Percentiles rank a stretch among this genome's conserved stretches.
phyloP scores from a whole-genome alignment of 805 yeast genomes.

The Metschnikowia peoriensis region DNA sequence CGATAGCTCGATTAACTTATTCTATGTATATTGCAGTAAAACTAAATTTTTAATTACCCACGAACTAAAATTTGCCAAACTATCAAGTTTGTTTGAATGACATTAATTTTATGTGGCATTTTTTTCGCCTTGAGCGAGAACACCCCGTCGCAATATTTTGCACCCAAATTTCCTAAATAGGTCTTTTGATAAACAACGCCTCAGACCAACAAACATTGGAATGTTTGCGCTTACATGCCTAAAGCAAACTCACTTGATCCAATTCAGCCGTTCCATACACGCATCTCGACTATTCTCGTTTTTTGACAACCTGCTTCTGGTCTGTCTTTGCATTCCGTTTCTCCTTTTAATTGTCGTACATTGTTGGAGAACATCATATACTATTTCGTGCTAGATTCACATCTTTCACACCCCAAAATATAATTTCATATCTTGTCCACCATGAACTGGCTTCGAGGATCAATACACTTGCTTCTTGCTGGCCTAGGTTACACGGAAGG shows the following conservation, averaged over 20 bases:
- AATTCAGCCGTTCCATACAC: not conserved
- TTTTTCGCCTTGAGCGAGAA: conserved; percentile 44
- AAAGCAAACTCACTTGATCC: not conserved
- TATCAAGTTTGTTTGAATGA: no score
- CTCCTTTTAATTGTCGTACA: not conserved
- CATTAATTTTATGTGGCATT: conserved; percentile 51
- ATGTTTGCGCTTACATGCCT: not conserved
- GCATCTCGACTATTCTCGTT: not conserved
- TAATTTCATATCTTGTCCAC: not conserved
- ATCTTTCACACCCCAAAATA: no score
- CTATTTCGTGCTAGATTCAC: no score
- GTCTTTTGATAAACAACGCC: conserved; percentile 10
- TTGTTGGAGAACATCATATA: not conserved
- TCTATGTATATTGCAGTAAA: no score
- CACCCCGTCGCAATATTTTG: conserved; percentile 21
- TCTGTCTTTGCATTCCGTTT: not conserved
- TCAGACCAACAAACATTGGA: not conserved
- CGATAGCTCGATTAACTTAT: no score
- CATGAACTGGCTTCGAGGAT: conserved; percentile 10
- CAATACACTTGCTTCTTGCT: conserved; percentile 12
- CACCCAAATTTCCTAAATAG: conserved; percentile 16
- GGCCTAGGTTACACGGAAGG: conserved; percentile 12
- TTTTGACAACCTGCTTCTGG: not conserved
- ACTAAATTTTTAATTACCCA: no score
- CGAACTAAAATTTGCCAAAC: no score